phyloP scores from a whole-genome alignment of 2,329 filamentous ascomycete species.

The Pseudocercospora eumusae region DNA sequence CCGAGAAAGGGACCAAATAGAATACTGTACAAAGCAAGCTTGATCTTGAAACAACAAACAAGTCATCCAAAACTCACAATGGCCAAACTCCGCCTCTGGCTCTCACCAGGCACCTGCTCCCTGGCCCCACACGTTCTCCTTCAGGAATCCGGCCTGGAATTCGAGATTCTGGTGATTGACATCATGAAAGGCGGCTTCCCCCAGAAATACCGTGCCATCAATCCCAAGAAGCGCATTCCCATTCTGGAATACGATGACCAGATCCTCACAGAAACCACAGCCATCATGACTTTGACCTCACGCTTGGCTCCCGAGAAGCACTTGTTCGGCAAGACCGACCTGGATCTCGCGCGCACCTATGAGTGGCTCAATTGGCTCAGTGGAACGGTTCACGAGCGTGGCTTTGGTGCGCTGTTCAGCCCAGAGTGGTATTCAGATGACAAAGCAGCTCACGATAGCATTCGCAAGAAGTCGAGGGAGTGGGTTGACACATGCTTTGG shows the following conservation, averaged over 20 bases:
- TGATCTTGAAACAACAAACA: too few relatives aligned
- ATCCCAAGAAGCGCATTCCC: conserved; percentile 11
- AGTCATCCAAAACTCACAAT: background rate
- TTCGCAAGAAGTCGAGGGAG: conserved; percentile 7
- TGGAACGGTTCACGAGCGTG: conserved; percentile 13
- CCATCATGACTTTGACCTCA: conserved; percentile 10
- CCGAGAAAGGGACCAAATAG: background rate
- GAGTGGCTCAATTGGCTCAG: conserved; percentile 19
- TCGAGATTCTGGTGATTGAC: conserved; percentile 10
- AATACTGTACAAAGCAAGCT: too few relatives aligned
- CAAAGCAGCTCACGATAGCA: conserved; percentile 3
- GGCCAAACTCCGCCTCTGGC: conserved; percentile 4
- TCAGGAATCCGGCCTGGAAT: background rate
- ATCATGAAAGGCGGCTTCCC: conserved; percentile 6
- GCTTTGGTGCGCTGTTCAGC: conserved; percentile 12
- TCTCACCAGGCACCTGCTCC: conserved; percentile 3
- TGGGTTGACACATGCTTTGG: conserved; percentile 13
- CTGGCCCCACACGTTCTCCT: conserved; percentile 5
- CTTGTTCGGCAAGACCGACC: conserved; percentile 11
- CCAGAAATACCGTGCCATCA: conserved; percentile 7
- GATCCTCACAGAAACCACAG: conserved; percentile 13
- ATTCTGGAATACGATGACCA: conserved; percentile 12
- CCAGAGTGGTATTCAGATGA: conserved; percentile 13
- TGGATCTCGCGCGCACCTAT: conserved; percentile 2
- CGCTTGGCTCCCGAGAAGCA: conserved; percentile 9